A percentile compares a stretch with the other conserved stretches of the same genome.
Evolutionary conservation across 352 stramenopile species (phyloP).

Genomic region (Plasmopara viticola): DNA sequence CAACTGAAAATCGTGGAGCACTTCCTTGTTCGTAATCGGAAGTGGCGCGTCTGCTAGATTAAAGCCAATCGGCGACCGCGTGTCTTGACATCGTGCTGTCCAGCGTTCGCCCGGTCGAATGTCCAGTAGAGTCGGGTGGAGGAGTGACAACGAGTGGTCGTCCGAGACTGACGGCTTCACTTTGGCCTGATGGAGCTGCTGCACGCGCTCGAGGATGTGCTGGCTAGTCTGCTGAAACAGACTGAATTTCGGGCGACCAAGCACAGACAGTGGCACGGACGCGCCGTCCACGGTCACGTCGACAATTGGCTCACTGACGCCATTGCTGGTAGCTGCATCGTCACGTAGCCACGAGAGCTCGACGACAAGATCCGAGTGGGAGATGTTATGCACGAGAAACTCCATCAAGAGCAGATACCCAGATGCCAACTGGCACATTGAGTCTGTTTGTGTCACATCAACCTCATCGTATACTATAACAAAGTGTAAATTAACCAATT

Average conservation of each 20-base stretch:
- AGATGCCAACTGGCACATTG: constrained; percentile 12
- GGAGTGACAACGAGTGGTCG: constrained; percentile 31
- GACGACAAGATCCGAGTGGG: constrained; percentile 93
- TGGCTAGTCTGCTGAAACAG: constrained; percentile 77
- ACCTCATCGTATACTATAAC: neutral
- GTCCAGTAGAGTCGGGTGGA: constrained; percentile 61
- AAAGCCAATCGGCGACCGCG: constrained; percentile 74
- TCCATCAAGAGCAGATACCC: constrained; percentile 53
- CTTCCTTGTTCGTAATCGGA: constrained; percentile 26
- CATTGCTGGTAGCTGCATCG: constrained; percentile 17
- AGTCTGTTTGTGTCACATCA: constrained; percentile 1
- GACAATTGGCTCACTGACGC: constrained; percentile 3
- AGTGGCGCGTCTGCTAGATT: constrained; percentile 55
- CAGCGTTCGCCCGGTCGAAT: constrained; percentile 27
- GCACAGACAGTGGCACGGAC: constrained; percentile 40
- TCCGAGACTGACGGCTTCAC: constrained; percentile 4
- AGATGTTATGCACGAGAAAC: constrained; percentile 96
- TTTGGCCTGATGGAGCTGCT: constrained; percentile 28
- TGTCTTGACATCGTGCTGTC: constrained; percentile 50
- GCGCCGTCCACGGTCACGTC: constrained; percentile 17
- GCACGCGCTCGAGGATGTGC: constrained; percentile 61
- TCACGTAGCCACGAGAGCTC: constrained; percentile 77
- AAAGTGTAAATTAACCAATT: neutral
- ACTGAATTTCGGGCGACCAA: constrained; percentile 85
- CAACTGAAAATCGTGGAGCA: constrained; percentile 63